Percentiles rank a stretch among this genome's conserved stretches.
Evolutionary conservation across 805 yeast species (phyloP).

Genomic region (Metschnikowia shivogae): DNA sequence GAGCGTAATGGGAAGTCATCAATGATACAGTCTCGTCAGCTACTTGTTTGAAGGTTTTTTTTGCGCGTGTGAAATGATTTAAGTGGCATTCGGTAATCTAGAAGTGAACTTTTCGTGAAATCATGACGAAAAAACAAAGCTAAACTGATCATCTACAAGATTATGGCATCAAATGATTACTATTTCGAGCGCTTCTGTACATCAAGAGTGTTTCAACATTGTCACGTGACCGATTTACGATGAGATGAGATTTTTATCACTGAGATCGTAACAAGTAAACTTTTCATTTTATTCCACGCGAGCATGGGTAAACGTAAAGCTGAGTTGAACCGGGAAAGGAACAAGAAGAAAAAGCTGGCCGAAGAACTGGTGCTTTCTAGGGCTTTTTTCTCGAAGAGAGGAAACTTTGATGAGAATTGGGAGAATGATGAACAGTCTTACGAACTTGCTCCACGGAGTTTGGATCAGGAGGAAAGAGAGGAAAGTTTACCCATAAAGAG

Average conservation of each 20-base stretch:
- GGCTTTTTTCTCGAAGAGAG: slow-evolving; percentile 19
- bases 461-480: slow-evolving; percentile 40
- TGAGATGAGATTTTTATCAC: slow-evolving; percentile 3
- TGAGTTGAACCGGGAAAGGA: slow-evolving; percentile 6
- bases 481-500: slow-evolving; percentile 81
- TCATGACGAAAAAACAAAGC: no score
- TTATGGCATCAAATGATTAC: no score
- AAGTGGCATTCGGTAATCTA: no score
- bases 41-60: no score
- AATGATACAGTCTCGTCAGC: no score
- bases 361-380: slow-evolving; percentile 42
- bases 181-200: no score
- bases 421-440: slow-evolving; percentile 73
- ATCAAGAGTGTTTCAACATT: no score
- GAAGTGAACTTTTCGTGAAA: no score
- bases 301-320: slow-evolving; percentile 16
- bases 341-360: slow-evolving; percentile 29
- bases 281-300: not conserved
- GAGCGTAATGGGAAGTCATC: no score
- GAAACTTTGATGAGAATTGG: slow-evolving; percentile 38
- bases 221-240: slow-evolving; percentile 4
- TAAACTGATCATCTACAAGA: no score
- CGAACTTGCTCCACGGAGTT: slow-evolving; percentile 65
- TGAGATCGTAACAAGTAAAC: not conserved
- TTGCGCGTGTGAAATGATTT: no score